Conservation (phyloP, 345 rosid species). For the Jatropha curcas region DNA sequence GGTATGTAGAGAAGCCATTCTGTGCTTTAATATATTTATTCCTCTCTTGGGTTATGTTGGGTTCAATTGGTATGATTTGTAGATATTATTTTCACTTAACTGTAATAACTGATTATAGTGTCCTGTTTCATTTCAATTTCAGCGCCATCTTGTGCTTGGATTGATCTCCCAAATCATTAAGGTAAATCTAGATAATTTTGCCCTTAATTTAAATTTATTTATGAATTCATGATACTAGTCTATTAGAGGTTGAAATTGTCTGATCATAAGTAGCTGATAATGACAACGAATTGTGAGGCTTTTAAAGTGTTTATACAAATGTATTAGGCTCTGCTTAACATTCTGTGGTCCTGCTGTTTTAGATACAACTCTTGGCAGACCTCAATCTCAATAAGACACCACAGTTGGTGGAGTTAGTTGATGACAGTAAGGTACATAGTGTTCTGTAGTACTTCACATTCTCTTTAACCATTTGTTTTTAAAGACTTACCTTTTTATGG, state of each 20-base stretch:
- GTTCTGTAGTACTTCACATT: neutral
- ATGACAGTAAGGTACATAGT: conserved; percentile 66
- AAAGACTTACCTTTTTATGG: conserved; percentile 1
- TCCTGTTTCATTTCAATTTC: conserved; percentile 36
- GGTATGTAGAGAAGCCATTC: conserved; percentile 52
- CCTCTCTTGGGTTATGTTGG: neutral
- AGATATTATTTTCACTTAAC: neutral
- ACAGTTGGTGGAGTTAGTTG: conserved; percentile 84
- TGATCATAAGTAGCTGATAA: neutral
- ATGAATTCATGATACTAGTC: neutral
- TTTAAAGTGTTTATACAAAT: neutral
- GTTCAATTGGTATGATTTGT: neutral
- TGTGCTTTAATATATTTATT: neutral
- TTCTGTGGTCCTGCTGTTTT: conserved; percentile 25
- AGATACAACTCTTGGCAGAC: conserved; percentile 98
- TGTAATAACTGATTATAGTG: conserved; percentile 5
- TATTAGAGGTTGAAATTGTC: neutral
- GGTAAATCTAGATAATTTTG: conserved; percentile 43
- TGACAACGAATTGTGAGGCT: neutral
- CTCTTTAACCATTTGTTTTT: neutral
- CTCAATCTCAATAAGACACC: conserved; percentile 99
- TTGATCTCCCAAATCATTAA: conserved; percentile 93
- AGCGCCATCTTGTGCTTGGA: conserved; percentile 99
- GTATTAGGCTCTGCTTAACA: conserved; percentile 14
- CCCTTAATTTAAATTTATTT: neutral